Percentiles rank a stretch among this genome's conserved stretches.
Evolutionary conservation across 768 basidiomycete genomes (phyloP).

Genomic region (Zangia roseola): DNA sequence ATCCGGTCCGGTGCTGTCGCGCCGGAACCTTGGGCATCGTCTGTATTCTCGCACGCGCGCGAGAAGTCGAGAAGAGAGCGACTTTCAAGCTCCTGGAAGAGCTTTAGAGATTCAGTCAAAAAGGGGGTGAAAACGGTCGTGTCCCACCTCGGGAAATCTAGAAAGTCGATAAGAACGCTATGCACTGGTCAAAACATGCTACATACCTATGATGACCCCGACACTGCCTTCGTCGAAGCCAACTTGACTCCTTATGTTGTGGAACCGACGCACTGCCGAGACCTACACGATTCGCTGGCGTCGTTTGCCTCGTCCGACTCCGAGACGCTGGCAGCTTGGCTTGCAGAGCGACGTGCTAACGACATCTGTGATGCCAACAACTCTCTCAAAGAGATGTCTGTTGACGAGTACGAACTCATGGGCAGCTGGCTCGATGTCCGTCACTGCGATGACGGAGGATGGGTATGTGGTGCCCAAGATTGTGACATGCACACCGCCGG

Average conservation of each 20-base stretch:
- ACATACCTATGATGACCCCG: conserved; percentile 7
- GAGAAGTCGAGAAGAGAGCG: conserved; percentile 19
- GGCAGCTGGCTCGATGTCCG: conserved; percentile 46
- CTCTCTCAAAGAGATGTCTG: conserved; percentile 34
- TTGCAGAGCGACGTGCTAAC: conserved; percentile 37
- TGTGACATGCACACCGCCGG: conserved; percentile 31
- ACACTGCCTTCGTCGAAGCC: background rate
- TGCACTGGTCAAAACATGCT: conserved; percentile 10
- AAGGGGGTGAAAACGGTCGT: conserved; percentile 24
- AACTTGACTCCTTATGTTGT: background rate
- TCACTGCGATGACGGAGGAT: conserved; percentile 16
- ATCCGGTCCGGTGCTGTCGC: conserved; percentile 41
- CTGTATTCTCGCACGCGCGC: conserved; percentile 17
- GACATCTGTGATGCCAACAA: conserved; percentile 28
- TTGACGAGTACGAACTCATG: conserved; percentile 46
- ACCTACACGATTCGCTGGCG: conserved; percentile 21
- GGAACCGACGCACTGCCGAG: conserved; percentile 6
- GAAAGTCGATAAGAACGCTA: conserved; percentile 11
- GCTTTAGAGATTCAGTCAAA: conserved; percentile 32
- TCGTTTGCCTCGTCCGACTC: conserved; percentile 37
- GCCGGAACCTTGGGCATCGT: conserved; percentile 39
- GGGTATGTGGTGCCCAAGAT: conserved; percentile 29
- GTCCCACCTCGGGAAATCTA: conserved; percentile 15
- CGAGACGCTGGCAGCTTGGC: conserved; percentile 33
- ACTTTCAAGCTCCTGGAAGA: conserved; percentile 29